phyloP scores from a whole-genome alignment of 768 basidiomycete species.

The Trametes coccinea region DNA sequence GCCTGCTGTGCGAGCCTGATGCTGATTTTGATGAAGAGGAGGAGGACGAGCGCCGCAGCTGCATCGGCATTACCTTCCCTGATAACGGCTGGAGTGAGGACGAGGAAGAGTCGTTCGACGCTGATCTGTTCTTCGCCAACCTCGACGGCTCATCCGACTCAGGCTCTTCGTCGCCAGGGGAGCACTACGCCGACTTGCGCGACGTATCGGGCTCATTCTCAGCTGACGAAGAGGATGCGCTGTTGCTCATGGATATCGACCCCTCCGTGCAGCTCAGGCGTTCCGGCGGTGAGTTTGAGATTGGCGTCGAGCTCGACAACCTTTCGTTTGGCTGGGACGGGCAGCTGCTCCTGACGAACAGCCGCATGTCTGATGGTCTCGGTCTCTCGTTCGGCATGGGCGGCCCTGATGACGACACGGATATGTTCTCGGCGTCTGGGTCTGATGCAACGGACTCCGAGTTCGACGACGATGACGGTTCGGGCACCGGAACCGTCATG shows the following conservation, averaged over 20 bases:
- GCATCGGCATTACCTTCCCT: slow-evolving; percentile 45
- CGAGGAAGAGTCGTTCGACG: slow-evolving; percentile 75
- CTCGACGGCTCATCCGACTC: slow-evolving; percentile 58
- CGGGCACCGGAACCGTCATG: slow-evolving; percentile 31
- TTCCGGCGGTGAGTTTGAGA: slow-evolving; percentile 27
- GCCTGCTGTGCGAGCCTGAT: slow-evolving; percentile 17
- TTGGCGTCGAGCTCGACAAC: slow-evolving; percentile 31
- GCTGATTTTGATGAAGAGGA: slow-evolving; percentile 30
- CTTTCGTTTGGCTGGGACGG: slow-evolving; percentile 31
- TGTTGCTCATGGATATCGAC: slow-evolving; percentile 32
- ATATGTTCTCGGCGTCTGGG: slow-evolving; percentile 50
- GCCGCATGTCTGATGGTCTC: slow-evolving; percentile 10
- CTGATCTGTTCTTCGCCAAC: slow-evolving; percentile 82
- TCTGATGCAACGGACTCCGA: slow-evolving; percentile 41
- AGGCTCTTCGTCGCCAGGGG: slow-evolving; percentile 46
- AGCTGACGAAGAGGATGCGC: slow-evolving; percentile 31
- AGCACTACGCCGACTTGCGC: slow-evolving; percentile 45
- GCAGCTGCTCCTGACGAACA: slow-evolving; percentile 24
- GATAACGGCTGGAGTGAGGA: slow-evolving; percentile 81
- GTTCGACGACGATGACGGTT: slow-evolving; percentile 35
- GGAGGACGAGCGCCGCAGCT: slow-evolving; percentile 31
- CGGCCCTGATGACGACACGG: slow-evolving; percentile 40
- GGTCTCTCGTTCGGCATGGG: slow-evolving; percentile 30
- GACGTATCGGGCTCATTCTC: slow-evolving; percentile 25
- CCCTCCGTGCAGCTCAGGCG: slow-evolving; percentile 30